Conservation (phyloP, 192 early-diverging fungal species). For the Allomyces macrogynus region DNA sequence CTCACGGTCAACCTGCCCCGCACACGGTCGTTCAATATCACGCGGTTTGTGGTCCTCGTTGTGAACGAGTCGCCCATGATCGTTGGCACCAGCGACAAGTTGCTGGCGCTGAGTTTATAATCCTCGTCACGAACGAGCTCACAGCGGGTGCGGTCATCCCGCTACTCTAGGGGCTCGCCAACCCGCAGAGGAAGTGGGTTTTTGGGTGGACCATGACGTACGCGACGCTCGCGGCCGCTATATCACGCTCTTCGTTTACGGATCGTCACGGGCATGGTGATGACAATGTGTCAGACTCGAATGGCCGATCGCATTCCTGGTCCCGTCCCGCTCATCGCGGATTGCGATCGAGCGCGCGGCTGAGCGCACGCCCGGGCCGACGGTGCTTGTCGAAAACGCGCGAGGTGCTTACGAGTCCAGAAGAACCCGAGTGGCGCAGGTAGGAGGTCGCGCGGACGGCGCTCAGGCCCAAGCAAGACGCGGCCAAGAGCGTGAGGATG, state of each 20-base stretch:
- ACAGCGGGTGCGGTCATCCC: background rate
- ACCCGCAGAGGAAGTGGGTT: background rate
- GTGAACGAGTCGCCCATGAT: background rate
- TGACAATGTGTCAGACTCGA: too few relatives aligned
- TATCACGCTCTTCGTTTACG: background rate
- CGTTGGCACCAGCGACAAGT: background rate
- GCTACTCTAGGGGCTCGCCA: background rate
- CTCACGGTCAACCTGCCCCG: background rate
- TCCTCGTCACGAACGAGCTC: conserved; percentile 1
- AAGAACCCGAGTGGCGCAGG: background rate
- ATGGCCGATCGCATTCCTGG: background rate
- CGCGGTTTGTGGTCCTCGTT: background rate
- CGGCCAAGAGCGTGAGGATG: too few relatives aligned
- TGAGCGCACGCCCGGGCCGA: too few relatives aligned
- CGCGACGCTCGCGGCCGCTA: background rate
- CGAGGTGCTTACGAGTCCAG: background rate
- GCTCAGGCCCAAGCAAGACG: too few relatives aligned
- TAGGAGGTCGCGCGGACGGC: background rate
- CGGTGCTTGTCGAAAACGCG: background rate
- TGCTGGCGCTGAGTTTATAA: too few relatives aligned
- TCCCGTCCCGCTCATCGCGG: background rate
- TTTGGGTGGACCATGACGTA: background rate
- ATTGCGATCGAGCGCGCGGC: background rate
- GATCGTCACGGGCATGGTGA: background rate
- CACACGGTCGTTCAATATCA: background rate